phyloP scores from a whole-genome alignment of 2,329 filamentous ascomycete species.

The Parafenestella ontariensis region DNA sequence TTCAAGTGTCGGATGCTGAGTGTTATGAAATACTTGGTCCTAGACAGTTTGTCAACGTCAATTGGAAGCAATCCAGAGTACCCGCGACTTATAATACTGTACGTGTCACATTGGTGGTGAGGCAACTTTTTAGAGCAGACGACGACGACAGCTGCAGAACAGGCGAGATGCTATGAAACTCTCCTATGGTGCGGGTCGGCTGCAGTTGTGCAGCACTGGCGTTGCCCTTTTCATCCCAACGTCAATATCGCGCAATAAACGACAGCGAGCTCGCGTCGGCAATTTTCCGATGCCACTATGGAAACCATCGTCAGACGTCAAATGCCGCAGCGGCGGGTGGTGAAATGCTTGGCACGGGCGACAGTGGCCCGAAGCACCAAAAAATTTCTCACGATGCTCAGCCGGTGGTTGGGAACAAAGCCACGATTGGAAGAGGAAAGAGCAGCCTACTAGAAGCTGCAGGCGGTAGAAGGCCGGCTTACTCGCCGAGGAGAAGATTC shows the following conservation, averaged over 20 bases:
- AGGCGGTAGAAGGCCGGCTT: background rate
- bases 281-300: background rate
- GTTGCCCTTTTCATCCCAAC: background rate
- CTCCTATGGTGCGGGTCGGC: too few relatives aligned
- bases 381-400: slow-evolving; percentile 18
- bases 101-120: too few relatives aligned
- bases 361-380: slow-evolving; percentile 24
- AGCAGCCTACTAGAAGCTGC: slow-evolving; percentile 13
- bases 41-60: too few relatives aligned
- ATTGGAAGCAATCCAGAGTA: too few relatives aligned
- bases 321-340: slow-evolving; percentile 16
- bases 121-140: too few relatives aligned
- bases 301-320: slow-evolving; percentile 2
- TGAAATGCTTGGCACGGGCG: slow-evolving; percentile 25
- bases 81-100: too few relatives aligned
- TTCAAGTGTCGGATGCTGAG: too few relatives aligned
- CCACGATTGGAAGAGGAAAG: slow-evolving; percentile 13
- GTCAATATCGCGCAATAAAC: background rate
- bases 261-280: background rate
- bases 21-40: too few relatives aligned
- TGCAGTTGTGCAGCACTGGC: background rate
- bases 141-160: too few relatives aligned
- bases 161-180: too few relatives aligned
- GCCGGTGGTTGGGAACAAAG: slow-evolving; percentile 15
- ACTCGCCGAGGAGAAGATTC: slow-evolving; percentile 3